Evolutionary conservation across 2,329 filamentous ascomycete species (phyloP).

Genomic region (Sclerotinia glacialis): DNA sequence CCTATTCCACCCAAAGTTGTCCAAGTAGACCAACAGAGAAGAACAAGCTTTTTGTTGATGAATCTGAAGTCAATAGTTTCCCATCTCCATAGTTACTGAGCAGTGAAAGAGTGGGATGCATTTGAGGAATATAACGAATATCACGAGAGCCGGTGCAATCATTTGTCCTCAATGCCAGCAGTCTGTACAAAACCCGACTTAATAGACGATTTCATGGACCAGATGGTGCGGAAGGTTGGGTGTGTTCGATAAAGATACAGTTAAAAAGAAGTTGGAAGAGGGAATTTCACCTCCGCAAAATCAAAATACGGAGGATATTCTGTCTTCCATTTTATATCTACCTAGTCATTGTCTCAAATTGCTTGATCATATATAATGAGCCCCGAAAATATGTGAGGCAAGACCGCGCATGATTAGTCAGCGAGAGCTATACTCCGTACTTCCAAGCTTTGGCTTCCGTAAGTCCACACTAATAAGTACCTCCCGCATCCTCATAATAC

Average conservation of each 20-base stretch:
- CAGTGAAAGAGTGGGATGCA: constrained; percentile 51
- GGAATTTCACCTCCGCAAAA: not conserved
- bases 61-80: constrained; percentile 46
- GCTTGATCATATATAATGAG: not conserved
- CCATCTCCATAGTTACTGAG: constrained; percentile 44
- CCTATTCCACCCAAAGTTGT: constrained; percentile 41
- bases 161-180: constrained; percentile 41
- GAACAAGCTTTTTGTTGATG: constrained; percentile 40
- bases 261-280: not conserved
- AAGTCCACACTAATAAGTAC: not conserved
- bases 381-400: not conserved
- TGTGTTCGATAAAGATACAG: not conserved
- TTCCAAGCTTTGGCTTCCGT: not conserved
- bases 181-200: not conserved
- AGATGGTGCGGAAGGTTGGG: not conserved
- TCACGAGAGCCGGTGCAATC: constrained; percentile 43
- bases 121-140: constrained; percentile 46
- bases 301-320: not conserved
- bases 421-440: not conserved
- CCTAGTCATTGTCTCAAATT: not conserved
- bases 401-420: not conserved
- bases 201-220: not conserved
- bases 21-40: constrained; percentile 46
- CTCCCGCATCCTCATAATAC: not conserved
- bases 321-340: too few relatives aligned